Evolutionary conservation across 1,139 yeast genomes (phyloP).

Genomic region (Zhuliangozyma parablackwelliae): DNA sequence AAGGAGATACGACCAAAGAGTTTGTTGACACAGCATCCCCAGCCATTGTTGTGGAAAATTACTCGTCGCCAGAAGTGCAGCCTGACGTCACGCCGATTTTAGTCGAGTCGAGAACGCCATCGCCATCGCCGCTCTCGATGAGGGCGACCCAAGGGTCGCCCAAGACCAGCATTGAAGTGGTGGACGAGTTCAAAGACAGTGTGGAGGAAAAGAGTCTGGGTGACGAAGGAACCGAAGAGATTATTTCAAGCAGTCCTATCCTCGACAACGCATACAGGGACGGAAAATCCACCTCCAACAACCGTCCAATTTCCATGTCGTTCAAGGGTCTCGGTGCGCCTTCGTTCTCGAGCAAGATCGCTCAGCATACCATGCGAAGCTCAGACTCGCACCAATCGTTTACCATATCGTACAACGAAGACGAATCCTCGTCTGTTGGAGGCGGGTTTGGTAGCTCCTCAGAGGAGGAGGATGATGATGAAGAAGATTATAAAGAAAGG

Average conservation of each 20-base stretch:
- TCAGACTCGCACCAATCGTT: slow-evolving; percentile 44
- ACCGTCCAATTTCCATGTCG: slow-evolving; percentile 64
- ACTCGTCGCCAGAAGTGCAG: neutral
- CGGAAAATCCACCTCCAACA: slow-evolving; percentile 14
- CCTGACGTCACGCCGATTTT: slow-evolving; percentile 10
- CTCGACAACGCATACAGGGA: slow-evolving; percentile 17
- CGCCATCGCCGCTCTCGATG: slow-evolving; percentile 11
- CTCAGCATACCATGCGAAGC: slow-evolving; percentile 25
- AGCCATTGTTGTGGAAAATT: slow-evolving; percentile 1
- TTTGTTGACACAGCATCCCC: neutral
- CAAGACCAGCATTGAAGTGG: slow-evolving; percentile 8
- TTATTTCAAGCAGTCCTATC: slow-evolving; percentile 19
- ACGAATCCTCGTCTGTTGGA: slow-evolving; percentile 17
- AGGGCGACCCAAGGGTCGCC: slow-evolving; percentile 5
- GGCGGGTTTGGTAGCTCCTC: slow-evolving; percentile 30
- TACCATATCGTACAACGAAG: slow-evolving; percentile 35
- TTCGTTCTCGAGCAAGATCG: slow-evolving; percentile 38
- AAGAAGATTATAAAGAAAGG: slow-evolving; percentile 2
- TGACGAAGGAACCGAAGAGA: neutral
- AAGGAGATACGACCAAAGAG: no score
- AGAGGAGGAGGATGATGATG: slow-evolving; percentile 23
- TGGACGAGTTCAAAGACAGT: slow-evolving; percentile 1
- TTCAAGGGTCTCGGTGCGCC: slow-evolving; percentile 63
- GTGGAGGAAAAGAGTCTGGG: neutral
- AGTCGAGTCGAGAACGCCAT: slow-evolving; percentile 10